Evolutionary conservation across 2,329 filamentous ascomycete species (phyloP), one percentile per base, ranked within the genome.

Genomic region (Colletotrichum sp.): DNA sequence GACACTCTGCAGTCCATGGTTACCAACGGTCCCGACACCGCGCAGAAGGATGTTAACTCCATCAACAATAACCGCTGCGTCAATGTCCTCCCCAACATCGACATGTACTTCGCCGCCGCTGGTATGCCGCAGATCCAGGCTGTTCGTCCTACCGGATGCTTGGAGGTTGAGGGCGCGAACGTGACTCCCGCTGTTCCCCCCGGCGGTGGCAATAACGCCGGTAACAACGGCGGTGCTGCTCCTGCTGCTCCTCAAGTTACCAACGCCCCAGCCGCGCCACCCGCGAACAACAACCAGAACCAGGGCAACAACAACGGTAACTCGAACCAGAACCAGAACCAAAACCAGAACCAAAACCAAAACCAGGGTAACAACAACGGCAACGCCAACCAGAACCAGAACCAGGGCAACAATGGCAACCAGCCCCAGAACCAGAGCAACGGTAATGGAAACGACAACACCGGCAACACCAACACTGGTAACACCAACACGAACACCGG

Each of bases 1-100:
- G 75, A 78, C 30, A 76, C 76, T 8, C 77, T 79, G 18, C 77
- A 77, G 52, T 69, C 68, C n/a, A 79, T 79, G 78, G 78, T 79
- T 28, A 68, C 69, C 71, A 73, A 78, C 9, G 78, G 78, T 5
- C 78, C 78, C 12, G 78, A 79, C 62, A 79, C 75, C 13, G 78
- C 77, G 4, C 78, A 79, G 66, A 77, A 66, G 24, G 76, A 79
- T 32, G 78, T 79, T 36, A 36, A 79, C 63, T 67, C 74, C 13
- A 79, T 79, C 57, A 79, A 79, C 69, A 63, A 79, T 44, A 79
- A 79, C 69, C 78, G 78, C 21, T 79, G 78, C 63, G 78, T 79
- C 57, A 79, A 79, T 16, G 78, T 79, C 5, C 78, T 79, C 3
- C 78, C 78, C 65, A 79, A 79, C 66, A 79, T 79, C 34, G 78